These are phyloP conservation scores for Candida adriatica DNA, from an alignment of 805 yeast species.

Conservation along the genomic window DNA sequence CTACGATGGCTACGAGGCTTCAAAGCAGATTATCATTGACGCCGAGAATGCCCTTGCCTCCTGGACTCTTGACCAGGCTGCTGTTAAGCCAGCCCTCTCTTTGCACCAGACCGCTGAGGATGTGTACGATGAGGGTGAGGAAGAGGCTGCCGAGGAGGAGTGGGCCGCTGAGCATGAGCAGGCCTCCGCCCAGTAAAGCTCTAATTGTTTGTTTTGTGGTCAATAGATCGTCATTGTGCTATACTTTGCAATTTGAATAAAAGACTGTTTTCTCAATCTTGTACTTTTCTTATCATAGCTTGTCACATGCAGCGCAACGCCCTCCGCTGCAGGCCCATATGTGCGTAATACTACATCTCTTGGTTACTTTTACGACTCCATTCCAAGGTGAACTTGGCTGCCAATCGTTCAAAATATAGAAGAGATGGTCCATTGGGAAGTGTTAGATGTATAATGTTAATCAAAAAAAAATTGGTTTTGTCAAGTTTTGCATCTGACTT, in stretches of 20 bases:
- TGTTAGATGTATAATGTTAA: too few relatives aligned
- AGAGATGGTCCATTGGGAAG: too few relatives aligned
- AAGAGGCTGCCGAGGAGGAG: constrained; percentile 26
- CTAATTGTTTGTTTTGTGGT: neutral
- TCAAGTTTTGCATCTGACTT: too few relatives aligned
- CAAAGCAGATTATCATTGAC: constrained; percentile 80
- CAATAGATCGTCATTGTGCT: neutral
- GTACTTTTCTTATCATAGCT: too few relatives aligned
- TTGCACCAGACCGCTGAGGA: constrained; percentile 72
- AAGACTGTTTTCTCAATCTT: too few relatives aligned
- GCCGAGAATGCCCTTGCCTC: constrained; percentile 78
- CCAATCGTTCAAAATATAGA: too few relatives aligned
- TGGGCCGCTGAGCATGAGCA: constrained; percentile 13
- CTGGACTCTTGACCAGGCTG: constrained; percentile 82
- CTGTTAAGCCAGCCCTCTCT: constrained; percentile 73
- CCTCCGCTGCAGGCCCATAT: too few relatives aligned
- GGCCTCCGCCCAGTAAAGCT: constrained; percentile 5
- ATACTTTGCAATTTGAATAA: neutral
- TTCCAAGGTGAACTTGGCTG: too few relatives aligned
- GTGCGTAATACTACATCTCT: too few relatives aligned
- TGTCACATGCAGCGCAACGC: too few relatives aligned
- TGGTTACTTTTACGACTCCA: too few relatives aligned
- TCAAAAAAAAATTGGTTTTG: too few relatives aligned
- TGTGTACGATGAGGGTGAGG: constrained; percentile 39
- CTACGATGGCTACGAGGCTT: constrained; percentile 83